These are phyloP conservation scores for Tolypocladium inflatum DNA, from an alignment of 2,329 filamentous ascomycete species.

Conservation along the genomic window DNA sequence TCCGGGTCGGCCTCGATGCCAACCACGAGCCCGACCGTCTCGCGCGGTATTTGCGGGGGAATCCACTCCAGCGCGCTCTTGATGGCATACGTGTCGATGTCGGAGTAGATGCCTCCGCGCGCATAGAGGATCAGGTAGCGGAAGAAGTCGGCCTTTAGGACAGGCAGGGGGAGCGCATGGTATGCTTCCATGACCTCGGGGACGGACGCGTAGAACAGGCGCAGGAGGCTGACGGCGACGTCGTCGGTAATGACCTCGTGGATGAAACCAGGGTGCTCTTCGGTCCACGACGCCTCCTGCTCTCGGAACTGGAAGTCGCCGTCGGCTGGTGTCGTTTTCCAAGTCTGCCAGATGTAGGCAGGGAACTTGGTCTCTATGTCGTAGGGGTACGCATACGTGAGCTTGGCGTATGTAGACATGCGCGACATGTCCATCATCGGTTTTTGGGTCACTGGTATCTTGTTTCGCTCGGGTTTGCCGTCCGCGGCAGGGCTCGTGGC, in stretches of 20 bases:
- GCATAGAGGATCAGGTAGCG: constrained; percentile 60
- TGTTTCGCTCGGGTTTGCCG: constrained; percentile 7
- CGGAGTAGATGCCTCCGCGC: constrained; percentile 63
- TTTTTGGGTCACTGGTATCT: constrained; percentile 39
- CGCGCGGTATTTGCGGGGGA: constrained; percentile 64
- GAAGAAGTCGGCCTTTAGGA: constrained; percentile 74
- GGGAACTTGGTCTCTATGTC: constrained; percentile 83
- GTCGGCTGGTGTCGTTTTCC: constrained; percentile 78
- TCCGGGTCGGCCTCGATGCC: constrained; percentile 97
- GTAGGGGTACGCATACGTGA: constrained; percentile 91
- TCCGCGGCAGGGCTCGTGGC: not conserved
- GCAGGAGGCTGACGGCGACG: constrained; percentile 71
- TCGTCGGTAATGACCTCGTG: constrained; percentile 96
- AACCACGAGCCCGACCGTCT: constrained; percentile 75
- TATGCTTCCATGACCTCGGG: constrained; percentile 75
- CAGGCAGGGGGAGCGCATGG: constrained; percentile 59
- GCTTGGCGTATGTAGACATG: constrained; percentile 67
- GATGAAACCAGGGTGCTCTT: constrained; percentile 79
- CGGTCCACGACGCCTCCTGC: constrained; percentile 82
- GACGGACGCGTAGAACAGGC: constrained; percentile 75
- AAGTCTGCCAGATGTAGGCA: constrained; percentile 98
- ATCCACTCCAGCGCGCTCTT: constrained; percentile 83
- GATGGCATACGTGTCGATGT: constrained; percentile 85
- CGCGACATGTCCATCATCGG: constrained; percentile 59
- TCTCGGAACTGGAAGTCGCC: constrained; percentile 72